A percentile compares a stretch with the other conserved stretches of the same genome.
Evolutionary conservation across 352 stramenopile genomes (phyloP).

Genomic region (Phytopythium mirpurense): DNA sequence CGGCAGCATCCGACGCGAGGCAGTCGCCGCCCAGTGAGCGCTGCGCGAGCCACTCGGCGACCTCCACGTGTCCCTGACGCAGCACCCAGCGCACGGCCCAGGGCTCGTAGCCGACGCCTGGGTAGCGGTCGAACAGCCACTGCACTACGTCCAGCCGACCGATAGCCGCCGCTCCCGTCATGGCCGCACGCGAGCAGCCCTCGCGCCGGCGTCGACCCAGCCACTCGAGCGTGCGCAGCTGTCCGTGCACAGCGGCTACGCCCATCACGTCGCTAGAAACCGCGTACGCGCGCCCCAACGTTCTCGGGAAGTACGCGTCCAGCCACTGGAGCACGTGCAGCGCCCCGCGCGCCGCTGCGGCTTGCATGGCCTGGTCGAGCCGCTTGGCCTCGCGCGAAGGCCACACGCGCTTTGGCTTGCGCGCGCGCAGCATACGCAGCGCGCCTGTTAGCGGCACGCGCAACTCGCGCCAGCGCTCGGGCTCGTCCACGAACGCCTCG

Average conservation of each 20-base stretch:
- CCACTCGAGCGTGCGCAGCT: constrained; percentile 25
- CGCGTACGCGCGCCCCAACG: background rate
- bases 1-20: background rate
- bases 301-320: background rate
- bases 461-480: constrained; percentile 33
- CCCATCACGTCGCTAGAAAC: constrained; percentile 23
- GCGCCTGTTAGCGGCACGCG: constrained; percentile 5
- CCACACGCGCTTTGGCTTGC: background rate
- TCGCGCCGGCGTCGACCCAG: constrained; percentile 24
- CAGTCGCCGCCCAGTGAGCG: background rate
- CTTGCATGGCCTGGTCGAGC: constrained; percentile 12
- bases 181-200: constrained; percentile 3
- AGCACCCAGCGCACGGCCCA: constrained; percentile 7
- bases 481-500: constrained; percentile 47
- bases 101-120: background rate
- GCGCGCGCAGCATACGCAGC: constrained; percentile 5
- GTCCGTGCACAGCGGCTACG: constrained; percentile 20
- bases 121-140: constrained; percentile 20
- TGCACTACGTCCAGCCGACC: constrained; percentile 24
- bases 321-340: constrained; percentile 27
- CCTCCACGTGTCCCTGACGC: constrained; percentile 1
- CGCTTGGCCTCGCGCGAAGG: background rate
- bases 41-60: constrained; percentile 6
- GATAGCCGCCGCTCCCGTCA: constrained; percentile 8
- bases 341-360: constrained; percentile 21